These are phyloP conservation scores for Colletotrichum theobromicola DNA, from an alignment of 2,329 filamentous ascomycete genomes.

Conservation along the genomic window DNA sequence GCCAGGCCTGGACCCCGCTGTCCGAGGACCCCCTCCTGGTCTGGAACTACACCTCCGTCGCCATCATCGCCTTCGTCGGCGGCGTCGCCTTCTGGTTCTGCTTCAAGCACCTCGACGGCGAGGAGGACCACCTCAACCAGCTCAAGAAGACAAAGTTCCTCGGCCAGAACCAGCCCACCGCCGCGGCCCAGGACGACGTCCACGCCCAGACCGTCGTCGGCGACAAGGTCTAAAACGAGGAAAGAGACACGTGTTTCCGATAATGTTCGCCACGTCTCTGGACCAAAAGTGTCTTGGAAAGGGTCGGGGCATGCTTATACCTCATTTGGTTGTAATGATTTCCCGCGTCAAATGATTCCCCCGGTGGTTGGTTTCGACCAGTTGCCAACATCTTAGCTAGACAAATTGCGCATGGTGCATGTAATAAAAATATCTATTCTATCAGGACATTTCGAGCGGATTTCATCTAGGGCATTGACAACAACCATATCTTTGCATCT, in stretches of 20 bases:
- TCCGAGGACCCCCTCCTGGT: conserved; percentile 69
- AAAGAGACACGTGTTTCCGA: neutral
- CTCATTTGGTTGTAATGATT: conserved; percentile 17
- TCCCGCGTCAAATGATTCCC: conserved; percentile 21
- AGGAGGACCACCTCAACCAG: conserved; percentile 75
- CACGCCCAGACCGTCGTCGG: neutral
- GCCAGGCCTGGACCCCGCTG: conserved; percentile 70
- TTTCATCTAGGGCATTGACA: no score
- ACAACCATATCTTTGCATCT: no score
- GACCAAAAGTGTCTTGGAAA: neutral
- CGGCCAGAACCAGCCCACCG: conserved; percentile 43
- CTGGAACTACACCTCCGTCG: conserved; percentile 74
- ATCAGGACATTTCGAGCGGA: no score
- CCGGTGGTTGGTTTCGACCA: conserved; percentile 8
- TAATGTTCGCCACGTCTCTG: neutral
- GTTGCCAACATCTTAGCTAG: conserved; percentile 8
- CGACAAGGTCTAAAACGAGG: conserved; percentile 6
- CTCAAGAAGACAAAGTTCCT: conserved; percentile 50
- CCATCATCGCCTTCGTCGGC: conserved; percentile 66
- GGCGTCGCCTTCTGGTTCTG: conserved; percentile 72
- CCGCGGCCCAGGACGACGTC: conserved; percentile 3
- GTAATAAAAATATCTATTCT: conserved; percentile 1
- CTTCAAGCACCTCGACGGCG: conserved; percentile 67
- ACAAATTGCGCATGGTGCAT: conserved; percentile 4
- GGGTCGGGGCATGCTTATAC: neutral